phyloP scores from a whole-genome alignment of 306 rosid genomes.

The Castanopsis chinensis region DNA sequence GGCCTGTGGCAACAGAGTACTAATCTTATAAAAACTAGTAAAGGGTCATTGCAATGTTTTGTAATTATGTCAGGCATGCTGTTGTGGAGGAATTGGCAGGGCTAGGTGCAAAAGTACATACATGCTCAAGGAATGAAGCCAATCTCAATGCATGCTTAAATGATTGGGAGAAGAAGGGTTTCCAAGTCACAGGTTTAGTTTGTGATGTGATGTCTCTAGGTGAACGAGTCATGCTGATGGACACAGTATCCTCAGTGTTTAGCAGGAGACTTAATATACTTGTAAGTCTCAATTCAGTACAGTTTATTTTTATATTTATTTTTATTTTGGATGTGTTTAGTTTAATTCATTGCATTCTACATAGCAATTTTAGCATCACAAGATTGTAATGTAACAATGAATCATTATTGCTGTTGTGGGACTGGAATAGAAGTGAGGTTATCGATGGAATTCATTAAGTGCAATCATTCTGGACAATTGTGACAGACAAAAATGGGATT shows the following conservation, averaged over 20 bases:
- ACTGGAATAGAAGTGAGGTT: not conserved
- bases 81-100: slow-evolving; percentile 34
- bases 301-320: too few relatives aligned
- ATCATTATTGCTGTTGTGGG: not conserved
- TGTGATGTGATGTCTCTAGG: slow-evolving; percentile 24
- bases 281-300: not conserved
- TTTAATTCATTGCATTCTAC: not conserved
- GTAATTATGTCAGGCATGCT: slow-evolving; percentile 9
- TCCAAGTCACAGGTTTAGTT: slow-evolving; percentile 23
- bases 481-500: too few relatives aligned
- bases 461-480: too few relatives aligned
- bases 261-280: slow-evolving; percentile 39
- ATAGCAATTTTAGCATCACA: not conserved
- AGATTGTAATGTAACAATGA: not conserved
- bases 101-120: slow-evolving; percentile 27
- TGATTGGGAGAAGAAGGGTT: slow-evolving; percentile 27
- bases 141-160: slow-evolving; percentile 23
- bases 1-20: not conserved
- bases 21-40: not conserved
- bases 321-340: too few relatives aligned
- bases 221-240: slow-evolving; percentile 18
- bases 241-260: slow-evolving; percentile 19
- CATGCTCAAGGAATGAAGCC: slow-evolving; percentile 31
- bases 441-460: not conserved
- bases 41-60: not conserved